Conservation (phyloP, 306 rosid species). For the Castanea mollissima region DNA sequence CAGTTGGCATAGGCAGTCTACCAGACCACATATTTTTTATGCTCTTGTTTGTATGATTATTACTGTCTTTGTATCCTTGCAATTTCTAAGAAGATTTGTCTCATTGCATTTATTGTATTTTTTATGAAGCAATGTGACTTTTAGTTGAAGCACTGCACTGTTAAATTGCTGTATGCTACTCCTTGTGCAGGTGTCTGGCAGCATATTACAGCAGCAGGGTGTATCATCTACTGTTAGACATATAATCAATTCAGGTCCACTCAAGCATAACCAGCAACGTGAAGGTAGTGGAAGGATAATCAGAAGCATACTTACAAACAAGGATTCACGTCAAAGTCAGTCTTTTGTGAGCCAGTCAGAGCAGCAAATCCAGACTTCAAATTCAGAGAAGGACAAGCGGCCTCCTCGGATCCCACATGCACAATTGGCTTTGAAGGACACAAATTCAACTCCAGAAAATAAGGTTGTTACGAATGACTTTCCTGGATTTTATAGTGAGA, state of each 20-base stretch:
- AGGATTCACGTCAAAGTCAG: constrained; percentile 53
- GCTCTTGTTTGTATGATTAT: neutral
- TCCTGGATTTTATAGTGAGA: constrained; percentile 42
- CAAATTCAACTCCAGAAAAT: constrained; percentile 48
- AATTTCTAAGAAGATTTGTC: neutral
- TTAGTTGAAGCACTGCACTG: neutral
- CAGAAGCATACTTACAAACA: constrained; percentile 59
- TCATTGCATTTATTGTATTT: neutral
- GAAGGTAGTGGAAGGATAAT: constrained; percentile 55
- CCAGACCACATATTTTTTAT: neutral
- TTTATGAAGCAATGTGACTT: neutral
- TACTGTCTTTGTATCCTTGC: neutral
- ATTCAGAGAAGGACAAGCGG: constrained; percentile 49
- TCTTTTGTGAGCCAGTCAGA: constrained; percentile 42
- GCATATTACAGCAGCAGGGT: constrained; percentile 35
- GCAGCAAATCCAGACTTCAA: constrained; percentile 44
- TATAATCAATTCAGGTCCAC: constrained; percentile 25
- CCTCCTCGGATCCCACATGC: constrained; percentile 44
- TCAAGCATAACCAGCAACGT: constrained; percentile 51
- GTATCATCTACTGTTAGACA: constrained; percentile 39
- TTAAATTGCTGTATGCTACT: constrained; percentile 16
- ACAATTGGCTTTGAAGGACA: constrained; percentile 52
- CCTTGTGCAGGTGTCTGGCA: constrained; percentile 36
- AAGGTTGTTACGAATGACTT: constrained; percentile 42
- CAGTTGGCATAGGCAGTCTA: neutral